phyloP scores from a whole-genome alignment of 257 asterid genomes.

The Jasminum sambac region DNA sequence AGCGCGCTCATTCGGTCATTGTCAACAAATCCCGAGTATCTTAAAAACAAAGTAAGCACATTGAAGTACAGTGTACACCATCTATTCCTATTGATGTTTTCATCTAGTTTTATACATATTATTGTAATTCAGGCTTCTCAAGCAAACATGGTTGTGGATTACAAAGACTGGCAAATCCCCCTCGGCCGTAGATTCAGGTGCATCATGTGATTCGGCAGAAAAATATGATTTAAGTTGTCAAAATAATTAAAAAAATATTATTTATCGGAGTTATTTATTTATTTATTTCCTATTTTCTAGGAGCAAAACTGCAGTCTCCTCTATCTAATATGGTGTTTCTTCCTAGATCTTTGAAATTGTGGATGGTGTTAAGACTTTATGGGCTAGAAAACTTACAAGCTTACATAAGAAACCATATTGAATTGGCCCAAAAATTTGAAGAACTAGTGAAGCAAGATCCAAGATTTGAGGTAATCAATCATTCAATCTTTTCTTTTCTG shows the following conservation, averaged over 20 bases:
- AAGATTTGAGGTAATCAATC: conserved; percentile 73
- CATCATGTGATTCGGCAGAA: conserved; percentile 22
- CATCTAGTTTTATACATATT: conserved; percentile 8
- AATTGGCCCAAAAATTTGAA: conserved; percentile 69
- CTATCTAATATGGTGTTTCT: conserved; percentile 19
- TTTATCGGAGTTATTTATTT: not conserved
- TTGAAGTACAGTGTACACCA: not conserved
- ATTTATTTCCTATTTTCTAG: not conserved
- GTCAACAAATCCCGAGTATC: conserved; percentile 93
- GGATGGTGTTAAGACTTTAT: conserved; percentile 94
- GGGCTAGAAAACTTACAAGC: conserved; percentile 86
- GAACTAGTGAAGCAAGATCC: conserved; percentile 68
- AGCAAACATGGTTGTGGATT: conserved; percentile 78
- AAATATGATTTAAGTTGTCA: conserved; percentile 4
- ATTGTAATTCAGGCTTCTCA: conserved; percentile 68
- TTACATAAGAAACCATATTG: conserved; percentile 81
- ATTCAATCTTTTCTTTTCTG: not conserved
- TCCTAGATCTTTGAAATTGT: conserved; percentile 83
- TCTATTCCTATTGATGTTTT: conserved; percentile 12
- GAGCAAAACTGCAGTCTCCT: not conserved
- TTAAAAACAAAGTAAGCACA: conserved; percentile 66
- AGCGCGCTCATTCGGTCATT: conserved; percentile 78
- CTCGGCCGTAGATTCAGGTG: conserved; percentile 98
- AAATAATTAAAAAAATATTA: too few relatives aligned
- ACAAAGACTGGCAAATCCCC: conserved; percentile 99